Evolutionary conservation across 73 alveolate genomes (phyloP).

Genomic region (Symbiodinium pilosum): DNA sequence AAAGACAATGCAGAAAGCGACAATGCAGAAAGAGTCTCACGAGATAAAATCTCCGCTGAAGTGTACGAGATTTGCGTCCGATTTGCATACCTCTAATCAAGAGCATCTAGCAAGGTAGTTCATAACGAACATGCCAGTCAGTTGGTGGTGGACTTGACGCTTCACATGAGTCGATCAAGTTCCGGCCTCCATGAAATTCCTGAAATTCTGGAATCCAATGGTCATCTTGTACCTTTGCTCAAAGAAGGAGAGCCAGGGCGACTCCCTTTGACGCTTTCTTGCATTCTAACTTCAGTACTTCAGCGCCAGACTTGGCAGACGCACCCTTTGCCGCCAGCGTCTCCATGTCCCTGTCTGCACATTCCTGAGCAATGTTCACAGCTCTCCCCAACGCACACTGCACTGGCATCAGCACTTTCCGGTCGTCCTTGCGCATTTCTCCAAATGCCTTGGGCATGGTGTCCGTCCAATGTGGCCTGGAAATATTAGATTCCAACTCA

Average conservation of each 20-base stretch:
- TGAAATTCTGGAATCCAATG: slow-evolving; percentile 69
- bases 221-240: slow-evolving; percentile 57
- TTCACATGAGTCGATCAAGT: background rate
- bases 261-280: background rate
- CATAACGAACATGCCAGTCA: background rate
- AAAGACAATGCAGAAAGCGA: background rate
- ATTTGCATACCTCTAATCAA: too few relatives aligned
- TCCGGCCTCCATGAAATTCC: slow-evolving; percentile 61
- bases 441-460: slow-evolving; percentile 60
- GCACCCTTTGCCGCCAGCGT: slow-evolving; percentile 63
- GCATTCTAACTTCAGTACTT: too few relatives aligned
- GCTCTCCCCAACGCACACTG: background rate
- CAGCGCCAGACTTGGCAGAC: slow-evolving; percentile 22
- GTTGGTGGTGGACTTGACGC: too few relatives aligned
- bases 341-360: slow-evolving; percentile 67
- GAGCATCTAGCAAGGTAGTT: too few relatives aligned
- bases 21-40: too few relatives aligned
- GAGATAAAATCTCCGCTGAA: too few relatives aligned
- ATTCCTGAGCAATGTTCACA: slow-evolving; percentile 8
- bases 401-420: background rate
- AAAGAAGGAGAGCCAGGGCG: background rate
- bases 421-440: slow-evolving; percentile 60
- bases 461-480: slow-evolving; percentile 77
- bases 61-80: too few relatives aligned
- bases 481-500: background rate